phyloP scores from a whole-genome alignment of 1,284 basidiomycete species.

The Boletus mariae region DNA sequence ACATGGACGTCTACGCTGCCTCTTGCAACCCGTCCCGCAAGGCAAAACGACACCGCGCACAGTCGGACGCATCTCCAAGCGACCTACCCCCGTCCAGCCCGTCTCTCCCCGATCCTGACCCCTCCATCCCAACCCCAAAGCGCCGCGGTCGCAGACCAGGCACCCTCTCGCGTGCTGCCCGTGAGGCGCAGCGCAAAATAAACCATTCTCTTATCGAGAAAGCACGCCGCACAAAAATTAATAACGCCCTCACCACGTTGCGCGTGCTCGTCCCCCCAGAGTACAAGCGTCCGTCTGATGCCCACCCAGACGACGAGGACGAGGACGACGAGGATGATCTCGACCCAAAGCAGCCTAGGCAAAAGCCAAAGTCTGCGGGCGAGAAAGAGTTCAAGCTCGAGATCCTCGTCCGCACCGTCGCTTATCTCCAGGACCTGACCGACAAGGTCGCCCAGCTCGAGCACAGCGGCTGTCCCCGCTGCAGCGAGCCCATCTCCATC shows the following conservation, averaged over 20 bases:
- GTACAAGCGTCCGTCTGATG: conserved; percentile 34
- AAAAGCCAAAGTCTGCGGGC: conserved; percentile 45
- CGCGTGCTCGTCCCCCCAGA: conserved; percentile 60
- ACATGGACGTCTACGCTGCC: conserved; percentile 41
- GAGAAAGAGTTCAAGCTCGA: conserved; percentile 81
- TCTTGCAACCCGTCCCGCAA: conserved; percentile 57
- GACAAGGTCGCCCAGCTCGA: conserved; percentile 45
- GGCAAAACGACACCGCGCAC: conserved; percentile 44
- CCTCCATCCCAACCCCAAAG: conserved; percentile 25
- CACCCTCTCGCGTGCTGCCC: conserved; percentile 61
- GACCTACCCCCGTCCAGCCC: conserved; percentile 2
- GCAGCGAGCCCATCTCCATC: conserved; percentile 23
- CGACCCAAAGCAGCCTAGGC: conserved; percentile 19
- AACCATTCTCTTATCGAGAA: conserved; percentile 85
- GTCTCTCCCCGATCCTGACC: conserved; percentile 20
- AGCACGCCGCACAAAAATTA: conserved; percentile 78
- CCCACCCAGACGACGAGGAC: conserved; percentile 25
- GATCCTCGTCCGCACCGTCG: conserved; percentile 69
- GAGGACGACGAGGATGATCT: conserved; percentile 29
- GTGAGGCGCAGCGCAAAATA: conserved; percentile 74
- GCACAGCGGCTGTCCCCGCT: conserved; percentile 37
- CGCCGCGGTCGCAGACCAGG: conserved; percentile 71
- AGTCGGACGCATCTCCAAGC: neutral
- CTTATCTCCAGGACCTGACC: conserved; percentile 64
- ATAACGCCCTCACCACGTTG: conserved; percentile 68